Base-by-base conservation (phyloP, 1,139 yeast genomes). In the Pichia sp. region DNA sequence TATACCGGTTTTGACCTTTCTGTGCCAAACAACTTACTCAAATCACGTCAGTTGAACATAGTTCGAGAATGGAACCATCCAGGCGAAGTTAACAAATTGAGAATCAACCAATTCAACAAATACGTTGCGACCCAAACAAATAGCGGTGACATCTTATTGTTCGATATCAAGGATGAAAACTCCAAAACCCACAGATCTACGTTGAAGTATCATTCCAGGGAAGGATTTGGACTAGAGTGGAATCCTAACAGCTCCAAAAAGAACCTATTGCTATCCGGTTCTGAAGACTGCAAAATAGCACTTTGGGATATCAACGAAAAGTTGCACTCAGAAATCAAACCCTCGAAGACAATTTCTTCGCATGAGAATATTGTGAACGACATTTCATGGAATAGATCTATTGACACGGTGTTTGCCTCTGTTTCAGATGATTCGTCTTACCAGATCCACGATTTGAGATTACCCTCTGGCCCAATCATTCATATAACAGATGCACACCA, bases 141-240 rank as follows among this genome's bases (percentile, higher is more conserved):
- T 52, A 69, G 68, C 43, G 87, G 87, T 13, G 69, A 70, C 42
- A 70, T 79, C 46, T 73, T 76, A 56, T 61, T 76, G 37, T 78
- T 66, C 60, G 74, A 74, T 55, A 56, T 69, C 1, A 56, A 58
- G 18, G 60, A 58, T 21, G 41, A 41, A 31, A 28, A 39, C 16
- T 51, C 55, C 2, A 57, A 47, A 26, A 57, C 59, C n/a, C 58
- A 52, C 26, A 60, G 67, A 19, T 61, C 64, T 13, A 74, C 73
- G 41, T 78, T 85, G 53, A 75, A 77, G 56, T 81, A 76, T 62
- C 96, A 88, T 66, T 71, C 73, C 22, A 74, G 71, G 51, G 89
- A 83, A 59, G 95, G 95, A 0, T 82, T 75, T 65, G 86, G 87
- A 0, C 70, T 88, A 50, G 83, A 84, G 56, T 88, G 95, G 95